Evolutionary conservation across 169 alveolate species (phyloP).

Genomic region (Cryptosporidium xiaoi): DNA sequence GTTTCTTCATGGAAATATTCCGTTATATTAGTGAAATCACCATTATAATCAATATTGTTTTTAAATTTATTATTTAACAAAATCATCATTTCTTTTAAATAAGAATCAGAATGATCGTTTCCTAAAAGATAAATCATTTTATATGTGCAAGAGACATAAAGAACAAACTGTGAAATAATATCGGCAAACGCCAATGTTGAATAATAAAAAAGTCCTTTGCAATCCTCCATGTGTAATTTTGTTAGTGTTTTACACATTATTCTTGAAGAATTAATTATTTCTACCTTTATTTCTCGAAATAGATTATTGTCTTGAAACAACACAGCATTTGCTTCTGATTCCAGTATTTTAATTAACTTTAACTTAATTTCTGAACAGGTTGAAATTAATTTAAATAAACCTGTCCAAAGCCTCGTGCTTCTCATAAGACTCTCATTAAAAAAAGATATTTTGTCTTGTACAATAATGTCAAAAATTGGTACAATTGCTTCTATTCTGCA

Average conservation of each 20-base stretch:
- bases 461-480: slow-evolving; percentile 1
- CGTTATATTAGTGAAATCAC: background rate
- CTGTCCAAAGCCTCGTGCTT: slow-evolving; percentile 41
- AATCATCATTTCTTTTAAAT: slow-evolving; percentile 4
- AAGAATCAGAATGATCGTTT: background rate
- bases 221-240: background rate
- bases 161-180: slow-evolving; percentile 28
- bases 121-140: background rate
- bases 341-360: background rate
- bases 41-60: background rate
- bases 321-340: background rate
- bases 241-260: slow-evolving; percentile 8
- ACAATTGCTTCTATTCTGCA: slow-evolving; percentile 39
- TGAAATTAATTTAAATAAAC: slow-evolving; percentile 12
- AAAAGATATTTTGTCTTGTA: background rate
- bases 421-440: slow-evolving; percentile 12
- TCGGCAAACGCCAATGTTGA: slow-evolving; percentile 38
- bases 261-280: slow-evolving; percentile 24
- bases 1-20: slow-evolving; percentile 7
- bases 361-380: slow-evolving; percentile 19
- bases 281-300: slow-evolving; percentile 18
- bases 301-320: slow-evolving; percentile 22
- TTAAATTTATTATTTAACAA: slow-evolving; percentile 16
- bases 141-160: background rate
- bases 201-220: slow-evolving; percentile 8